Conservation (phyloP, 345 rosid genomes). For the Gossypium australe region DNA sequence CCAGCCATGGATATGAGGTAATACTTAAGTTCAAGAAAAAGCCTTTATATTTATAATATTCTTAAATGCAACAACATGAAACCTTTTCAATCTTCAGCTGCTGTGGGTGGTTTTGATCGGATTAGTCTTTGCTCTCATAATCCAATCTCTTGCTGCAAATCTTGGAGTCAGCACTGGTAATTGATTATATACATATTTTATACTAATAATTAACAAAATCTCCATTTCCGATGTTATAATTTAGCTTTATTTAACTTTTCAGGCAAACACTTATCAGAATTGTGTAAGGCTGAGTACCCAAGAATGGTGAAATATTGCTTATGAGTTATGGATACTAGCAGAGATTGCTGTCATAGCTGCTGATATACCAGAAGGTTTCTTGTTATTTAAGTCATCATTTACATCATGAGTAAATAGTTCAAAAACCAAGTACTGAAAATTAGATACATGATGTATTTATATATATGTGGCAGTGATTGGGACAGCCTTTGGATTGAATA, state of each 20-base stretch:
- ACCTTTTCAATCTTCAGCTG: constrained; percentile 28
- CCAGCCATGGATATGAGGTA: constrained; percentile 52
- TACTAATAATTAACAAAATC: background rate
- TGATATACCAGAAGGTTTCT: constrained; percentile 66
- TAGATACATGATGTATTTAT: background rate
- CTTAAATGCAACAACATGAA: too few species aligned
- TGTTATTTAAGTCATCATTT: background rate
- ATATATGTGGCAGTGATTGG: constrained; percentile 40
- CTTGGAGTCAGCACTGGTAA: constrained; percentile 68
- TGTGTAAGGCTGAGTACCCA: constrained; percentile 70
- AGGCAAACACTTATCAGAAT: constrained; percentile 66
- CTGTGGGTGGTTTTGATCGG: constrained; percentile 62
- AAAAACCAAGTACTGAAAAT: background rate
- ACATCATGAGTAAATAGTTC: background rate
- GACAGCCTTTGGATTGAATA: constrained; percentile 58
- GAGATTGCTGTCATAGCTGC: constrained; percentile 69
- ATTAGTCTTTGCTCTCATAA: constrained; percentile 53
- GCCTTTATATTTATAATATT: too few species aligned
- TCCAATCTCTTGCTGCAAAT: constrained; percentile 68
- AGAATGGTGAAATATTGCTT: constrained; percentile 39
- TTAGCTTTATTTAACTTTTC: background rate
- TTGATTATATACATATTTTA: background rate
- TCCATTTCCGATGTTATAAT: background rate
- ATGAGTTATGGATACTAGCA: constrained; percentile 48
- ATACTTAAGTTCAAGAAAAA: background rate